Conservation (phyloP, 768 basidiomycete genomes). For the Cystobasidium onofrii region DNA sequence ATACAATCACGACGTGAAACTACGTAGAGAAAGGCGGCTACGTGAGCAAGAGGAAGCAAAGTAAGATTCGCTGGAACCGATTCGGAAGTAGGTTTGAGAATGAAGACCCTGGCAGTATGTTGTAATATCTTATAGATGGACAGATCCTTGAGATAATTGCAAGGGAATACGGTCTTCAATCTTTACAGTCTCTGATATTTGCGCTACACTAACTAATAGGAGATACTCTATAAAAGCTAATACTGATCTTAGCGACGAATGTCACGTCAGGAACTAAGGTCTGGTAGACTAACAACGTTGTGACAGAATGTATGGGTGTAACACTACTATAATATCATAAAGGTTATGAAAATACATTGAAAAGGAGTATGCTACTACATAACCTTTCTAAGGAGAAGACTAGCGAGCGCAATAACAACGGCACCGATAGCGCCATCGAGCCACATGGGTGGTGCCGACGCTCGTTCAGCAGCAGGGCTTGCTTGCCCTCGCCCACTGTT, state of each 20-base stretch:
- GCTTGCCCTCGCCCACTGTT: neutral
- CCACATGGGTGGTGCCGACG: slow-evolving; percentile 16
- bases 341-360: too few relatives aligned
- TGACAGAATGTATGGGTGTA: too few relatives aligned
- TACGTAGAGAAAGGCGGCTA: slow-evolving; percentile 53
- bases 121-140: too few relatives aligned
- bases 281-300: too few relatives aligned
- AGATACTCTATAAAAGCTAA: neutral
- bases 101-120: neutral
- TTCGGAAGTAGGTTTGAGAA: neutral
- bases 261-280: too few relatives aligned
- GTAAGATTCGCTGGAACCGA: neutral
- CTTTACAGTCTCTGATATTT: neutral
- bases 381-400: slow-evolving; percentile 14
- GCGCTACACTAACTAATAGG: neutral
- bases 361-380: neutral
- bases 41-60: slow-evolving; percentile 29
- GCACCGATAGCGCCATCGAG: slow-evolving; percentile 11
- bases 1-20: slow-evolving; percentile 92
- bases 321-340: too few relatives aligned
- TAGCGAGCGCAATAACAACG: slow-evolving; percentile 16
- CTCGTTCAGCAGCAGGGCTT: neutral
- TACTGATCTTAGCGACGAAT: neutral
- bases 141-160: too few relatives aligned
- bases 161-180: too few relatives aligned